phyloP scores from a whole-genome alignment of 495 filamentous ascomycete genomes.

The Cryomyces minteri region DNA sequence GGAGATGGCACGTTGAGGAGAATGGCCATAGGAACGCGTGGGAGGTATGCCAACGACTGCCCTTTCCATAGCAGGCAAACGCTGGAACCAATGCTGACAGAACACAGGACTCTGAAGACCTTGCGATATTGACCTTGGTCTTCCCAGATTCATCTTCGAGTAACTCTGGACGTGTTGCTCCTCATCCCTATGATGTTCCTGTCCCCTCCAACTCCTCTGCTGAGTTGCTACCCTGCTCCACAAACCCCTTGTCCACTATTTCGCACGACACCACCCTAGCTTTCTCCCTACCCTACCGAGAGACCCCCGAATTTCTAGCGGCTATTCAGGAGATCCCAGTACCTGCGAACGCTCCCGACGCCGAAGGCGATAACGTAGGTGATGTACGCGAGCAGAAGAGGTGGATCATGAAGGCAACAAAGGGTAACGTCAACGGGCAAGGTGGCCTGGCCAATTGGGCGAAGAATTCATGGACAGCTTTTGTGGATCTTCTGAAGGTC shows the following conservation, averaged over 20 bases:
- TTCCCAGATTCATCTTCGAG: constrained; percentile 64
- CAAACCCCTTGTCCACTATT: constrained; percentile 60
- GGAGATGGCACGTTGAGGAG: constrained; percentile 75
- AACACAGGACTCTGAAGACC: constrained; percentile 7
- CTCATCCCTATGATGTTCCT: constrained; percentile 41
- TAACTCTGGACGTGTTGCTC: constrained; percentile 43
- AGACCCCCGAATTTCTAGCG: constrained; percentile 57
- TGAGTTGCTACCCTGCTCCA: constrained; percentile 57
- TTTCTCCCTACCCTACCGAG: constrained; percentile 57
- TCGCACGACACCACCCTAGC: constrained; percentile 71
- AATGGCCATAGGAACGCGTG: constrained; percentile 12
- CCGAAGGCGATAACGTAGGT: constrained; percentile 21
- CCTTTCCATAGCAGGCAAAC: neutral
- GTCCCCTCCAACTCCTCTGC: constrained; percentile 59
- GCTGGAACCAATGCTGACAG: neutral
- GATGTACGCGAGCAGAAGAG: constrained; percentile 39
- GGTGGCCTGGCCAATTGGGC: constrained; percentile 42
- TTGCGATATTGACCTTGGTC: constrained; percentile 74
- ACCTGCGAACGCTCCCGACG: constrained; percentile 20
- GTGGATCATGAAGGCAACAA: constrained; percentile 89
- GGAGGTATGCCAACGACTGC: neutral
- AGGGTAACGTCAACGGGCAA: constrained; percentile 32
- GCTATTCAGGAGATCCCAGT: constrained; percentile 69
- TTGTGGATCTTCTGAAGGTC: constrained; percentile 72
- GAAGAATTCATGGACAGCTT: constrained; percentile 63